Percentiles rank a stretch among this genome's conserved stretches.
Evolutionary conservation across 2,329 filamentous ascomycete species (phyloP).

Genomic region (Trichoderma pleuroti): DNA sequence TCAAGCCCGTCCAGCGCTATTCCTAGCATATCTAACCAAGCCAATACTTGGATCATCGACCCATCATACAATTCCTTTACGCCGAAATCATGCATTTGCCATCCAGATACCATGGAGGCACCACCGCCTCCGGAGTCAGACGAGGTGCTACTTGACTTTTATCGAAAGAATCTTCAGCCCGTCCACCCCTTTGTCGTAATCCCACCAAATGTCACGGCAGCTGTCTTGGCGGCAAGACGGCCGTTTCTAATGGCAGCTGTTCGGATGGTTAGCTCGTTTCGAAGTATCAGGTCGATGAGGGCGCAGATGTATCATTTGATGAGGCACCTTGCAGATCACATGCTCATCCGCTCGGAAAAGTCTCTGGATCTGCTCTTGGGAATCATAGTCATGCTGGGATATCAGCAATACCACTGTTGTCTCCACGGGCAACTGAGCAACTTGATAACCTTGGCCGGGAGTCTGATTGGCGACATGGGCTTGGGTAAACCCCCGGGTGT

Average conservation of each 20-base stretch:
- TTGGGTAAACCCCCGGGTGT: slow-evolving; percentile 41
- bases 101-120: slow-evolving; percentile 38
- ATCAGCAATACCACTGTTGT: slow-evolving; percentile 54
- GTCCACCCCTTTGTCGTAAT: slow-evolving; percentile 48
- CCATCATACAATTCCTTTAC: slow-evolving; percentile 45
- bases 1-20: slow-evolving; percentile 24
- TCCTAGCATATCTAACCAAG: slow-evolving; percentile 16
- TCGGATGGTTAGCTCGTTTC: slow-evolving; percentile 47
- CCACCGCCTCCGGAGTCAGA: slow-evolving; percentile 44
- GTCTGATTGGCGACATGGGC: slow-evolving; percentile 46
- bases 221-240: slow-evolving; percentile 36
- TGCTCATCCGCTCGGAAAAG: slow-evolving; percentile 48
- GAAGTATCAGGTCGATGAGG: slow-evolving; percentile 45
- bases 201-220: slow-evolving; percentile 34
- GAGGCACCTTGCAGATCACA: slow-evolving; percentile 44
- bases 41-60: slow-evolving; percentile 35
- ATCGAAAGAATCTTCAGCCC: slow-evolving; percentile 41
- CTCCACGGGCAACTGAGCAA: slow-evolving; percentile 52
- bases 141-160: slow-evolving; percentile 44
- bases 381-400: slow-evolving; percentile 47
- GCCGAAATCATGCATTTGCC: slow-evolving; percentile 46
- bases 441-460: slow-evolving; percentile 46
- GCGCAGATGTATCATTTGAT: slow-evolving; percentile 49
- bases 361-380: slow-evolving; percentile 50
- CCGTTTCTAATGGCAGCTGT: slow-evolving; percentile 51